Base-by-base conservation (phyloP, 2,329 filamentous ascomycete species). In the Aspergillus amoenus region DNA sequence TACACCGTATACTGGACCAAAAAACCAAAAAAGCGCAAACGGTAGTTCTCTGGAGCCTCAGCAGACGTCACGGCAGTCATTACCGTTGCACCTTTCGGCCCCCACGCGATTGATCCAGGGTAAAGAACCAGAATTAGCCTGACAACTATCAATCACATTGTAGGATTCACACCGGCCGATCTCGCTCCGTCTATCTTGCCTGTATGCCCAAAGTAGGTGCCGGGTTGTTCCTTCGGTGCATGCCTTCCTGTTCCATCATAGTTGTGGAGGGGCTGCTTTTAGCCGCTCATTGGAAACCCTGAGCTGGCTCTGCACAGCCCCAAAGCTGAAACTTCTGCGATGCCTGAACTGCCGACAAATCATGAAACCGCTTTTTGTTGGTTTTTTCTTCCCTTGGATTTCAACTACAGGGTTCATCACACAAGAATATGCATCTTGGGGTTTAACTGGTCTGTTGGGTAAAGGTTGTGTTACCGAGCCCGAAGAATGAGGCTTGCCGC, bases 221-320 rank as follows among this genome's bases (percentile, higher is more conserved):
- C 27, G 27, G 27, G 27, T 30, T 30, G 27, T 30, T 30, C 27
- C 27, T 11, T 11, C 27, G 27, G 27, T 30, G 27, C 9, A 30
- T 9, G 27, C 27, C 9, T 30, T 30, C 27, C 9, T 9, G 27
- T 30, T 11, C 27, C 27, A 30, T 30, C 27, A 9, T 30, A 11
- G 27, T 30, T 30, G 27, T 9, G 27, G 27, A 30, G 27, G 27
- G 27, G 27, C 27, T 30, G 27, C 27, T 30, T 30, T 9, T 30
- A 9, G 27, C 9, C 27, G 27, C 27, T 9, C 27, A 30, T 30
- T 30, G 27, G 32, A 37, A 37, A 37, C 59, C 30, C n/a, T 39
- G 54, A 58, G 53, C 56, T 52, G 39, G 40, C 51, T 61, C 54
- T 66, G 66, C 67, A 69, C 67, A 69, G 67, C 67, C 67, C 34